A percentile compares a stretch with the other conserved stretches of the same genome.
These are phyloP conservation scores for Ganoderma meredithae DNA, from an alignment of 1,284 basidiomycete species.

Conservation along the genomic window DNA sequence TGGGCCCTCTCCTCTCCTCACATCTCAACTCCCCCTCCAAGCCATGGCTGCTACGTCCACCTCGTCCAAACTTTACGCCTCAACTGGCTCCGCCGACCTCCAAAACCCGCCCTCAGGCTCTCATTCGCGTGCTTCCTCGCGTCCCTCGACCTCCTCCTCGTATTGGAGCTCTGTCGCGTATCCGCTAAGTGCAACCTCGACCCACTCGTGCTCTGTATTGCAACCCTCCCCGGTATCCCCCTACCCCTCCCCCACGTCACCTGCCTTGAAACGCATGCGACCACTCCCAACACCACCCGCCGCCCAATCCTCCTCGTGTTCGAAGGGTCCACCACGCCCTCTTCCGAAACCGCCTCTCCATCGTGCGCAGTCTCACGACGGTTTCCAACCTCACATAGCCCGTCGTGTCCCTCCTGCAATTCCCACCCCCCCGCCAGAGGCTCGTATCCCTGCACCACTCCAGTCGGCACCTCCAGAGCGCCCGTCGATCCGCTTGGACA, in stretches of 20 bases:
- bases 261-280: not conserved
- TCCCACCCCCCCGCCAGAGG: not conserved
- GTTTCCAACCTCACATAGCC: not conserved
- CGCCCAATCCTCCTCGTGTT: slow-evolving; percentile 7
- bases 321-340: slow-evolving; percentile 20
- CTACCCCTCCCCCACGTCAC: not conserved
- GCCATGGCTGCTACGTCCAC: slow-evolving; percentile 17
- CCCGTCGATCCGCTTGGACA: slow-evolving; percentile 23
- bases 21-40: not conserved
- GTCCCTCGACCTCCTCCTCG: slow-evolving; percentile 29
- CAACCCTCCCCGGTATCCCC: not conserved
- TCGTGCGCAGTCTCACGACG: slow-evolving; percentile 9
- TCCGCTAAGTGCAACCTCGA: not conserved
- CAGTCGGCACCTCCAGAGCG: slow-evolving; percentile 8
- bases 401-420: not conserved
- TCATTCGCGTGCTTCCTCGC: slow-evolving; percentile 18
- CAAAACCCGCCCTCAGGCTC: not conserved
- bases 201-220: not conserved
- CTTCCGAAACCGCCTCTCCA: slow-evolving; percentile 25
- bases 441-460: not conserved
- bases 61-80: slow-evolving; percentile 3
- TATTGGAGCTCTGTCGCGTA: slow-evolving; percentile 22
- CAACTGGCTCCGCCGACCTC: slow-evolving; percentile 5
- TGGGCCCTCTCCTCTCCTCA: slow-evolving; percentile 1
- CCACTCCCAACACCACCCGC: slow-evolving; percentile 29